These are phyloP conservation scores for Lophium mytilinum DNA, from an alignment of 495 filamentous ascomycete genomes.

Conservation along the genomic window DNA sequence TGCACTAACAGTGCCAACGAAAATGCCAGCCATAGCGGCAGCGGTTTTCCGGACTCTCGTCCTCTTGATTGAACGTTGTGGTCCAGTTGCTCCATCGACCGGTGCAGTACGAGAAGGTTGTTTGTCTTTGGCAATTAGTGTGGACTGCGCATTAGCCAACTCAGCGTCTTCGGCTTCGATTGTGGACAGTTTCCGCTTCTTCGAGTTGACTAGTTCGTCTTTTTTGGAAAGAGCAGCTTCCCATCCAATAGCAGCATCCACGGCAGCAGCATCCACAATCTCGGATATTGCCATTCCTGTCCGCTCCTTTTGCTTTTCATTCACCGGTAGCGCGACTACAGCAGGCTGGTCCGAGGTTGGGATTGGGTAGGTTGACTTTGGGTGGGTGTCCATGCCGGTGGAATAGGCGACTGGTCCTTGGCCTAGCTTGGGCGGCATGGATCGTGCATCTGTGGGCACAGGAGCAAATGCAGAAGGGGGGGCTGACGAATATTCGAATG, in stretches of 20 bases:
- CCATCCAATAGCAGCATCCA: not conserved
- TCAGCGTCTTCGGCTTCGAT: not conserved
- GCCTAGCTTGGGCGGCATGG: not conserved
- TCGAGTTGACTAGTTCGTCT: not conserved
- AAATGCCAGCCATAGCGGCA: not conserved
- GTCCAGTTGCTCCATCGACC: not conserved
- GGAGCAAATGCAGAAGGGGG: not conserved
- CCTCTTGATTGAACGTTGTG: not conserved
- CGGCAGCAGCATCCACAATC: constrained; percentile 14
- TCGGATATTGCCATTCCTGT: constrained; percentile 18
- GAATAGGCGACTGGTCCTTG: not conserved
- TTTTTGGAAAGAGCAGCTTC: constrained; percentile 1
- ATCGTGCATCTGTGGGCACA: not conserved
- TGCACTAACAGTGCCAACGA: not conserved
- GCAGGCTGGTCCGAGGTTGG: not conserved
- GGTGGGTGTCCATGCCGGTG: not conserved
- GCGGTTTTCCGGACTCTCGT: not conserved
- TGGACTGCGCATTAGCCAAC: not conserved
- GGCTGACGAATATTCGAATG: not conserved
- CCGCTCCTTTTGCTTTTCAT: not conserved
- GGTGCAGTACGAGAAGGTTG: not conserved
- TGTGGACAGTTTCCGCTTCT: not conserved
- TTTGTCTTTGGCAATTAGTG: not conserved
- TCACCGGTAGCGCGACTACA: not conserved
- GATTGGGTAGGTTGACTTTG: not conserved